Evolutionary conservation across 805 yeast species (phyloP).

Genomic region (Yamadazyma insecticola): DNA sequence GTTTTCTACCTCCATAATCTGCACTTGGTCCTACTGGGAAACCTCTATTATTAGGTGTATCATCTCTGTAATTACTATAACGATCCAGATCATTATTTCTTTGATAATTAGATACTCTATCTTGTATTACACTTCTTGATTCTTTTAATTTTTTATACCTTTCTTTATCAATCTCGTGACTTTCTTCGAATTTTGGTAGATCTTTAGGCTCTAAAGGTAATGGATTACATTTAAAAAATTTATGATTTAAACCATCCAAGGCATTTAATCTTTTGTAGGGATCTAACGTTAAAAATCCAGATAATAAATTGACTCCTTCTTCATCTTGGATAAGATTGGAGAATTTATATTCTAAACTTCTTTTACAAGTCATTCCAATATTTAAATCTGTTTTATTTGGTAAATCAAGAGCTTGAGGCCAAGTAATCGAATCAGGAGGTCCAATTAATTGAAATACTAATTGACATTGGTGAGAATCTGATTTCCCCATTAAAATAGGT

Average conservation of each 20-base stretch:
- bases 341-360: constrained; percentile 50
- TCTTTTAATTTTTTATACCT: constrained; percentile 43
- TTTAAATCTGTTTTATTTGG: constrained; percentile 50
- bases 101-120: neutral
- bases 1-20: too few relatives aligned
- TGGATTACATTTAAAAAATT: constrained; percentile 66
- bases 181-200: constrained; percentile 70
- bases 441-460: constrained; percentile 80
- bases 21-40: too few relatives aligned
- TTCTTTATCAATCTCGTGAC: constrained; percentile 83
- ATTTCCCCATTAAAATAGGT: constrained; percentile 81
- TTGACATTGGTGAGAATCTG: constrained; percentile 86
- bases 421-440: constrained; percentile 55
- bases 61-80: too few relatives aligned
- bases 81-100: constrained; percentile 1
- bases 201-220: constrained; percentile 50
- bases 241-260: constrained; percentile 64
- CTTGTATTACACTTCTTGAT: constrained; percentile 1
- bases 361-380: constrained; percentile 40
- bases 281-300: constrained; percentile 61
- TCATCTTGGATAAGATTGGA: constrained; percentile 34
- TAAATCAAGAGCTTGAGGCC: constrained; percentile 58
- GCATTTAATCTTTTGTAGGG: constrained; percentile 78
- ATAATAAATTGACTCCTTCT: constrained; percentile 51
- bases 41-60: too few relatives aligned